Percentiles rank a stretch among this genome's conserved stretches.
phyloP scores from a whole-genome alignment of 2,329 filamentous ascomycete genomes.

The Botrytis fabae region DNA sequence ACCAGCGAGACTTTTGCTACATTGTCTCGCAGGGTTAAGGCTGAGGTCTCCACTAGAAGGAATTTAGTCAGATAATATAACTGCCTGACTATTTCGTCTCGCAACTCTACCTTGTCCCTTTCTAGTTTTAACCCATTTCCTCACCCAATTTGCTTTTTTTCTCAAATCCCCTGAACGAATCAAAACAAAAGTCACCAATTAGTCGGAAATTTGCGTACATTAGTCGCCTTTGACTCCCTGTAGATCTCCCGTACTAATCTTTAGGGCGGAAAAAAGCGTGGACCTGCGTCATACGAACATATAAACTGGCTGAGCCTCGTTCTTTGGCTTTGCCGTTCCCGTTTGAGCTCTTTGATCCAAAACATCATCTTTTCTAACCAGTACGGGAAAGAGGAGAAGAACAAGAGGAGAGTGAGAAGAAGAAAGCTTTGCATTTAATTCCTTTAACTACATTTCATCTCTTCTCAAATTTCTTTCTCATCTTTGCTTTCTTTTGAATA shows the following conservation, averaged over 20 bases:
- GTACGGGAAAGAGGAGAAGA: neutral
- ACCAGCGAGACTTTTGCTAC: neutral
- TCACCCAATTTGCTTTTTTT: neutral
- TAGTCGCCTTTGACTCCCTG: constrained; percentile 5
- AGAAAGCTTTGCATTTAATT: neutral
- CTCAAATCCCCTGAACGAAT: neutral
- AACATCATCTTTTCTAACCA: constrained; percentile 3
- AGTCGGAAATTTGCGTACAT: neutral
- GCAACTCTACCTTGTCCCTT: neutral
- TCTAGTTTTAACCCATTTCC: neutral
- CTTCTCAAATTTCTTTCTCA: neutral
- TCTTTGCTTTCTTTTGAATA: neutral
- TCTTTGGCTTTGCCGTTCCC: neutral
- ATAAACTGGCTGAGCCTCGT: constrained; percentile 6
- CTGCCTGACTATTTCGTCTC: neutral
- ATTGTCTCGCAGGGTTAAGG: neutral
- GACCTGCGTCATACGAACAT: constrained; percentile 16
- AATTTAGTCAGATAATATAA: neutral
- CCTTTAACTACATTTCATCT: neutral
- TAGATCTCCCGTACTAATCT: constrained; percentile 14
- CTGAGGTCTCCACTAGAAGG: neutral
- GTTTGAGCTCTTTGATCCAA: neutral
- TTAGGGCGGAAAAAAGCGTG: neutral
- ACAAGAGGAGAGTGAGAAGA: neutral
- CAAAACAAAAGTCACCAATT: neutral